Evolutionary conservation across 768 basidiomycete genomes (phyloP).

Genomic region (Obba rivulosa): DNA sequence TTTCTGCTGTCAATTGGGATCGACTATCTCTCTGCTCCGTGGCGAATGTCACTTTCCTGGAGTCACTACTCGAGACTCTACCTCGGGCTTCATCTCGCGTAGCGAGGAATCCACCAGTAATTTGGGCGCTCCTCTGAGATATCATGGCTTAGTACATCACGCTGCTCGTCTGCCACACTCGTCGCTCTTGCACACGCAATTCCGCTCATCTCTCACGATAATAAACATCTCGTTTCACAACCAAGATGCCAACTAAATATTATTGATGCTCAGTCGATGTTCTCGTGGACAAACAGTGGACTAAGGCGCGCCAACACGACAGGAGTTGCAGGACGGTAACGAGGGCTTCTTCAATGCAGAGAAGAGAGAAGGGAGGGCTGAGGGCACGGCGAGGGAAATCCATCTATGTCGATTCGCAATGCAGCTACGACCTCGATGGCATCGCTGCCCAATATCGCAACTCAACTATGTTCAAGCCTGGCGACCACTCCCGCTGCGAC

Average conservation of each 20-base stretch:
- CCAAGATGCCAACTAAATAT: not conserved
- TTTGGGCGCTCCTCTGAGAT: conserved; percentile 7
- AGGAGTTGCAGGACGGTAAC: not conserved
- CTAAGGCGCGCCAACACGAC: not conserved
- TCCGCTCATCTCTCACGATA: conserved; percentile 37
- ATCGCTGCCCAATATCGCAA: conserved; percentile 17
- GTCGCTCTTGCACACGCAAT: conserved; percentile 45
- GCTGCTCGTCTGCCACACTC: conserved; percentile 29
- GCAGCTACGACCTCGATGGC: conserved; percentile 18
- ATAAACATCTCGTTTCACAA: conserved; percentile 22
- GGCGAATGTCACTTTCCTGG: conserved; percentile 11
- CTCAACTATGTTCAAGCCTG: conserved; percentile 4
- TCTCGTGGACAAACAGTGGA: conserved; percentile 11
- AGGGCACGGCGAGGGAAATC: not conserved
- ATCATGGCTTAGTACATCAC: conserved; percentile 1
- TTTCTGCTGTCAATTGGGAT: not conserved
- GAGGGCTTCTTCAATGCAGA: too few relatives aligned
- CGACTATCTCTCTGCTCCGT: not conserved
- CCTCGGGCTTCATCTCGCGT: conserved; percentile 46
- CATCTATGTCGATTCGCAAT: conserved; percentile 8
- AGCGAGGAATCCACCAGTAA: conserved; percentile 15
- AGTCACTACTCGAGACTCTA: conserved; percentile 55
- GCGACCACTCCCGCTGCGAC: not conserved
- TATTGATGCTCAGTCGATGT: conserved; percentile 9
- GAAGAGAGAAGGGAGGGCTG: too few relatives aligned